A percentile compares a stretch with the other conserved stretches of the same genome.
Evolutionary conservation across 176 grass and related monocot genomes (phyloP).

Genomic region (Sorghum bicolor): Sorghum_bicolor_NCBIv3 NC_012870.2:31879501-31880000

Average conservation of each 20-base stretch:
- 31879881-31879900: conserved; percentile 52
- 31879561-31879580: not conserved
- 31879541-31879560: not conserved
- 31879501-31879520: not conserved
- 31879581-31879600: conserved; percentile 19
- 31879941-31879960: not conserved
- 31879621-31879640: conserved; percentile 71
- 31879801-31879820: conserved; percentile 42
- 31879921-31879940: not conserved
- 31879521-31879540: not conserved
- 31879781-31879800: not conserved
- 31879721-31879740: conserved; percentile 74
- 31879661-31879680: conserved; percentile 74
- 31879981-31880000: conserved; percentile 82
- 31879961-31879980: conserved; percentile 78
- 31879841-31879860: conserved; percentile 71
- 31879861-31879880: conserved; percentile 60
- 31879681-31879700: conserved; percentile 92
- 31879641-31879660: conserved; percentile 56
- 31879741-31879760: not conserved
- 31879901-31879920: conserved; percentile 3
- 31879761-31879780: not conserved
- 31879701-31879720: conserved; percentile 58
- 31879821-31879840: conserved; percentile 81
- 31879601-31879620: conserved; percentile 62